Base-by-base conservation (phyloP, 331 rosid species). In the Cydonia oblonga region DNA sequence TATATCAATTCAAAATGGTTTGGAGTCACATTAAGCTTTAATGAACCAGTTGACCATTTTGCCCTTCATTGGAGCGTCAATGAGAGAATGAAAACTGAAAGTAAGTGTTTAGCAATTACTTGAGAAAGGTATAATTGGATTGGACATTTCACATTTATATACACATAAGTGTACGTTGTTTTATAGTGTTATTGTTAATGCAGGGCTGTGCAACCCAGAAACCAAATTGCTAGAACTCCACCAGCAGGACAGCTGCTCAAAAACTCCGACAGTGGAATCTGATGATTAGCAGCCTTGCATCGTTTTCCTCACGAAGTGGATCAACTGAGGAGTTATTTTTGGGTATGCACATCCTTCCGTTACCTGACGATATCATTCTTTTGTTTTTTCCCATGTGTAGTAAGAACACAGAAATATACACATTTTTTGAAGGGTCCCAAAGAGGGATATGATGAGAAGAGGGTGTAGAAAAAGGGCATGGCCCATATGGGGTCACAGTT, bases 201-300 rank as follows among this genome's bases (percentile, higher is more conserved):
- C 87, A 93, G 98, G 97, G 75, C 96, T 93, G 40, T 93, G 98
- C 80, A 77, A 89, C 64, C 96, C 98, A 9, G 97, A 93, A 83
- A 75, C 77, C 79, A 88, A 75, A 81, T 76, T 93, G 82, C 61
- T 93, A 86, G 97, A 93, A 85, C 96, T 93, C 33, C 97, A 93
- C 84, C 76, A 80, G 80, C 77, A 30, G 70, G 96, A 91, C 42
- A 88, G 85, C 86, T 93, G 98, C 78, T 71, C 84, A 53, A 82
- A 78, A 75, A 85, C 84, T 82, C 90, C 98, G 10, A 93, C 98
- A 1, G 29, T 81, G 76, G 86, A 81, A 54, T 72, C 96, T 46
- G 96, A 91, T 5, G 90, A 89, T 14, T 88, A 89, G 85, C 61
- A 51, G 23, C 53, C 59, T 58, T 57, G 68, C 44, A 40, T 26